Conservation (phyloP, 176 grass and related monocot species). For the Paspalum vaginatum region DNA sequence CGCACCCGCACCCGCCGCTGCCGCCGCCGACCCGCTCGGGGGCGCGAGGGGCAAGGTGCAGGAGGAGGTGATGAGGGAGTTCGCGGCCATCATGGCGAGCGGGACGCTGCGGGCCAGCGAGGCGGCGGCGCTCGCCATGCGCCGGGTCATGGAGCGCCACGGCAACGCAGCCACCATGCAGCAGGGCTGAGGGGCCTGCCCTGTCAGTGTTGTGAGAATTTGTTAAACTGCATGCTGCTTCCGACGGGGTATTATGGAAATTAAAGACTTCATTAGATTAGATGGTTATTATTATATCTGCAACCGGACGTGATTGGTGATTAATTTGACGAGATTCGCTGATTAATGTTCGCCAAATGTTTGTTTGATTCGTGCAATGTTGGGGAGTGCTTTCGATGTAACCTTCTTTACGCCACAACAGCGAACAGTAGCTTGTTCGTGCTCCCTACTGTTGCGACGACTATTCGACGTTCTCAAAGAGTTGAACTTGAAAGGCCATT, state of each 20-base stretch:
- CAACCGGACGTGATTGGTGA: neutral
- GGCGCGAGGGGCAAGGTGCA: constrained; percentile 61
- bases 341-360: no score
- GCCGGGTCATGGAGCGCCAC: constrained; percentile 76
- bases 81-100: constrained; percentile 76
- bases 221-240: neutral
- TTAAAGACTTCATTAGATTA: neutral
- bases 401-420: no score
- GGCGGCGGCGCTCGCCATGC: constrained; percentile 73
- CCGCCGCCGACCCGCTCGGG: constrained; percentile 47
- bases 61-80: constrained; percentile 84
- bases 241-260: neutral
- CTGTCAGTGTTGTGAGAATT: no score
- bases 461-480: no score
- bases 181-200: no score
- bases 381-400: no score
- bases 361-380: neutral
- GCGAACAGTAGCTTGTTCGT: no score
- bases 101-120: constrained; percentile 69
- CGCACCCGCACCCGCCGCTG: no score
- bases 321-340: constrained; percentile 1
- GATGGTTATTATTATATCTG: no score
- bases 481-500: no score
- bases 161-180: constrained; percentile 48
- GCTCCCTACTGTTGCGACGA: no score